These are phyloP conservation scores for Arabidopsis arenosa DNA, from an alignment of 345 rosid genomes.

Conservation along the genomic window DNA sequence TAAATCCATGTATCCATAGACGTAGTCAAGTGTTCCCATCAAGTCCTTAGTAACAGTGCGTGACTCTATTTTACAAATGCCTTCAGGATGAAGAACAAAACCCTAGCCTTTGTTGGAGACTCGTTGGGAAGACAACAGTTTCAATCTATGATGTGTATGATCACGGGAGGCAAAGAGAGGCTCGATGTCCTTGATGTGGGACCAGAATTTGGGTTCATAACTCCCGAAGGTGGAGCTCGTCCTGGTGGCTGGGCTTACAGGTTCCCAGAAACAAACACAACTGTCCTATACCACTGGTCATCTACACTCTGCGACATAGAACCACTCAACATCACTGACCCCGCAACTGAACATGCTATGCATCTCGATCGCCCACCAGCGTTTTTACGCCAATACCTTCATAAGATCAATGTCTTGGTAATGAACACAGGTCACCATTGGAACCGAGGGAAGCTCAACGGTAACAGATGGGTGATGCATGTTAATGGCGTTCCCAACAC, in stretches of 20 bases:
- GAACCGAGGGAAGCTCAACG: slow-evolving; percentile 75
- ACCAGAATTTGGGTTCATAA: slow-evolving; percentile 59
- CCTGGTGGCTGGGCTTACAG: slow-evolving; percentile 84
- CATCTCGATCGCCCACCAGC: slow-evolving; percentile 88
- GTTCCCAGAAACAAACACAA: slow-evolving; percentile 70
- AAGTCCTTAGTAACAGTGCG: slow-evolving; percentile 32
- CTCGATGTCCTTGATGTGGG: slow-evolving; percentile 65
- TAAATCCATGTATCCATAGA: slow-evolving; percentile 1
- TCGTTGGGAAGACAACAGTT: slow-evolving; percentile 86
- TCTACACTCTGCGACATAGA: slow-evolving; percentile 69
- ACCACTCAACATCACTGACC: slow-evolving; percentile 58
- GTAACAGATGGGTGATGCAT: slow-evolving; percentile 78
- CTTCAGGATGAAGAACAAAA: slow-evolving; percentile 70
- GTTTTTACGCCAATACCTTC: slow-evolving; percentile 61
- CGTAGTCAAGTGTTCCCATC: slow-evolving; percentile 22
- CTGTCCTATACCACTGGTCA: slow-evolving; percentile 80
- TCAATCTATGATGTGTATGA: slow-evolving; percentile 87
- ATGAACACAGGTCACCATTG: slow-evolving; percentile 87
- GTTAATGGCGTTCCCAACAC: slow-evolving; percentile 62
- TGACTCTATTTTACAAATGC: slow-evolving; percentile 32
- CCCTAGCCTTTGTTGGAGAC: slow-evolving; percentile 89
- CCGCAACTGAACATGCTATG: slow-evolving; percentile 66
- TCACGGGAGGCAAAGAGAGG: slow-evolving; percentile 60
- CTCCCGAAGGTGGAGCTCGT: slow-evolving; percentile 56
- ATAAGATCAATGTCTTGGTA: slow-evolving; percentile 65